phyloP scores from a whole-genome alignment of 2,329 filamentous ascomycete species.

The Penicillium hordei region DNA sequence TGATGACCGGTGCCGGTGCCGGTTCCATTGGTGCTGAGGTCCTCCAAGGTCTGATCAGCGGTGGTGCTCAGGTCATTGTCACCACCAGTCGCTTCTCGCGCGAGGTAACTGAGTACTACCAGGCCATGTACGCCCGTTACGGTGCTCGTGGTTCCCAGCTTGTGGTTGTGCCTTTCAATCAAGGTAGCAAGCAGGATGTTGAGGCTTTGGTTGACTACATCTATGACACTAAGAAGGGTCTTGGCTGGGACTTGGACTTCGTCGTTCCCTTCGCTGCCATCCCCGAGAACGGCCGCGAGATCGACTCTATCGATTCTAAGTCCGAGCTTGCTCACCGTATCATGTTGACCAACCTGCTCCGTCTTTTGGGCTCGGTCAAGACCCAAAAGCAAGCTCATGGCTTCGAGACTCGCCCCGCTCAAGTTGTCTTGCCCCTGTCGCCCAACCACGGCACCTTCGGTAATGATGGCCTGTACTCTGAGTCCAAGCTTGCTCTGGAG shows the following conservation, averaged over 20 bases:
- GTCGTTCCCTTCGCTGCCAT: slow-evolving; percentile 97
- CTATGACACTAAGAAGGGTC: slow-evolving; percentile 91
- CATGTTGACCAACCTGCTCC: slow-evolving; percentile 96
- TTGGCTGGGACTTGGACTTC: slow-evolving; percentile 97
- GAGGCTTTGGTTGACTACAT: slow-evolving; percentile 94
- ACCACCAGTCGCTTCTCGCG: slow-evolving; percentile 96
- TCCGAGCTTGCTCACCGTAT: slow-evolving; percentile 97
- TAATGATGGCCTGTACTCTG: slow-evolving; percentile 95
- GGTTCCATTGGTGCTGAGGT: slow-evolving; percentile 98
- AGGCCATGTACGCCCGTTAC: slow-evolving; percentile 94
- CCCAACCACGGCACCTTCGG: slow-evolving; percentile 99
- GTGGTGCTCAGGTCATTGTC: slow-evolving; percentile 93
- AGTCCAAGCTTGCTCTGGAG: slow-evolving; percentile 95
- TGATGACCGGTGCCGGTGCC: slow-evolving; percentile 98
- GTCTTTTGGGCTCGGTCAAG: slow-evolving; percentile 88
- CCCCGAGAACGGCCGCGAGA: slow-evolving; percentile 95
- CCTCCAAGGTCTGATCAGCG: slow-evolving; percentile 90
- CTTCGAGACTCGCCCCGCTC: slow-evolving; percentile 92
- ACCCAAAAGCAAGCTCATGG: slow-evolving; percentile 81
- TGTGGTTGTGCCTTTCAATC: slow-evolving; percentile 98
- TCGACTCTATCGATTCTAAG: slow-evolving; percentile 93
- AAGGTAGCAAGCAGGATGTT: slow-evolving; percentile 96
- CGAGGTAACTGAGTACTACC: slow-evolving; percentile 98
- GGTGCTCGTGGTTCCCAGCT: slow-evolving; percentile 93
- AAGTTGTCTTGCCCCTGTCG: slow-evolving; percentile 92